Conservation (phyloP, 169 alveolate genomes). For the Eimeria praecox region DNA sequence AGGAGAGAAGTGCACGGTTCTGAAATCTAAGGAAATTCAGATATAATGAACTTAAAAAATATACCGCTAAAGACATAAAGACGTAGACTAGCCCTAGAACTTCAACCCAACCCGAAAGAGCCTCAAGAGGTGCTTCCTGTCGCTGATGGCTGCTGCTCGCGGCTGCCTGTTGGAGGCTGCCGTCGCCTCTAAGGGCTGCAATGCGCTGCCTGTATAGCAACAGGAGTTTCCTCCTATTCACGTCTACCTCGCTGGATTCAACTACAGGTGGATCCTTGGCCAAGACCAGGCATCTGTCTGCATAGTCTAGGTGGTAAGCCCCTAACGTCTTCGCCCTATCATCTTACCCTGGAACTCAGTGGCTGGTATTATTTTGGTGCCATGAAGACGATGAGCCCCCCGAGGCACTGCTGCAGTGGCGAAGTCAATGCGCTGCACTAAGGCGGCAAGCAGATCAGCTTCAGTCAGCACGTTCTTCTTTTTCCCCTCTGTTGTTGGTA, state of each 20-base stretch:
- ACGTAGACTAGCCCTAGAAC: not conserved
- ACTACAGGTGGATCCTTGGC: no score
- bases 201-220: not conserved
- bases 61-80: not conserved
- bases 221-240: not conserved
- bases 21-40: not conserved
- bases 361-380: constrained; percentile 51
- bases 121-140: not conserved
- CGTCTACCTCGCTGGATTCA: not conserved
- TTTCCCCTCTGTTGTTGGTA: not conserved
- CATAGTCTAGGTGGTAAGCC: not conserved
- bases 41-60: not conserved
- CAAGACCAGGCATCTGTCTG: no score
- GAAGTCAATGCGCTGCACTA: constrained; percentile 65
- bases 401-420: constrained; percentile 80
- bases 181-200: no score
- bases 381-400: constrained; percentile 74
- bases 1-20: not conserved
- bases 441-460: constrained; percentile 6
- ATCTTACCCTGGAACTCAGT: constrained; percentile 64
- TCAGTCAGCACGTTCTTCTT: constrained; percentile 19
- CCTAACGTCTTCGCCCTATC: no score
- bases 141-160: not conserved
- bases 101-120: not conserved
- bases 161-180: not conserved